A percentile compares a stretch with the other conserved stretches of the same genome.
Conservation (phyloP, 129 eudicot genomes). For the Mikania micrantha region DNA sequence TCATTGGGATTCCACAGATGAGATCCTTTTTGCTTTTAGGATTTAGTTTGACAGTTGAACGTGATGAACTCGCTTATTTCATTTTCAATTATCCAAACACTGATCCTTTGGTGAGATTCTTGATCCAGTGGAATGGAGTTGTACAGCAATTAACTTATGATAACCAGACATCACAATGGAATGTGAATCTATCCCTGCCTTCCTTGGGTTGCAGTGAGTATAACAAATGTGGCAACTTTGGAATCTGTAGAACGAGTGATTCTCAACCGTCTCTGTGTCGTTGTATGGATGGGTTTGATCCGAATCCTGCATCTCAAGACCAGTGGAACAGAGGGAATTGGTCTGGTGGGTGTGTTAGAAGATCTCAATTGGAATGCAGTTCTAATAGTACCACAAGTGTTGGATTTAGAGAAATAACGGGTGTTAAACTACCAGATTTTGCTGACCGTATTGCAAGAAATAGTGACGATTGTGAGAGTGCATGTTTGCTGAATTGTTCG, state of each 20-base stretch:
- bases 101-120: conserved; percentile 26
- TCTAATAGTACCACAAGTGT: conserved; percentile 28
- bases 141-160: conserved; percentile 38
- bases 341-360: conserved; percentile 57
- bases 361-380: conserved; percentile 31
- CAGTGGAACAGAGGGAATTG: conserved; percentile 39
- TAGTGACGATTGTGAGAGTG: conserved; percentile 20
- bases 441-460: conserved; percentile 23
- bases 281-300: conserved; percentile 60
- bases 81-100: conserved; percentile 20
- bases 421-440: conserved; percentile 56
- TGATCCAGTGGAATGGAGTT: conserved; percentile 43
- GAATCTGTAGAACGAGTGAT: conserved; percentile 21
- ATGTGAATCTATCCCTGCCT: conserved; percentile 29
- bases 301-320: conserved; percentile 15
- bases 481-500: conserved; percentile 60
- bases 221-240: conserved; percentile 56
- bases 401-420: conserved; percentile 25
- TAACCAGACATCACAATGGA: conserved; percentile 27
- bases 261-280: conserved; percentile 27
- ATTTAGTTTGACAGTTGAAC: conserved; percentile 23
- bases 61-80: conserved; percentile 30
- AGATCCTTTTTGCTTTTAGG: conserved; percentile 37
- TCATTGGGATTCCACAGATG: conserved; percentile 45
- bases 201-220: conserved; percentile 35